Base-by-base conservation (phyloP, 2,329 filamentous ascomycete species). In the Calonectria ilicicola region DNA sequence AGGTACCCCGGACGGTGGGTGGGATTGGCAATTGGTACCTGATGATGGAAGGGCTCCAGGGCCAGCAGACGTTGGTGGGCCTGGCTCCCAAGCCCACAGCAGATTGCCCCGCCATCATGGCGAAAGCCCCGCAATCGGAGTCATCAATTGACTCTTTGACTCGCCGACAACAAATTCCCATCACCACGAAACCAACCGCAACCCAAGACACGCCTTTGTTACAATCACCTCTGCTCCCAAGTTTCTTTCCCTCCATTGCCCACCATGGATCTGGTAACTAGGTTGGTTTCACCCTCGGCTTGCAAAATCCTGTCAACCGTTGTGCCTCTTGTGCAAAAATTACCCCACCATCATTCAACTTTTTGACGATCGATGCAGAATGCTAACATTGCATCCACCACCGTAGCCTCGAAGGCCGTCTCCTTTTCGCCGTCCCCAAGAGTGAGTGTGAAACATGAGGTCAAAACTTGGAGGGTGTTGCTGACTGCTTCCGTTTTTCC, bases 381-480 rank as follows among this genome's bases (percentile, higher is more conserved):
- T 67, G 60, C 77, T 79, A 73, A 79, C 72, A 58, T 60, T 35
- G 7, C 35, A 26, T 46, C 66, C 70, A 72, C 56, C 62, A 42
- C 53, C 73, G 47, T 68, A 98, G 95, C 87, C 90, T 98, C 83
- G 95, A 97, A 89, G 96, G 96, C 82, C 94, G 97, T 77, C 90
- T 98, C 70, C 91, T 98, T 75, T 98, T 99, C 83, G 97, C 97
- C 74, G 95, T 99, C n/a, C 97, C 97, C 73, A 99, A 99, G 88
- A 99, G 95, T 96, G 87, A 88, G 94, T 91, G 40, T 42, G 32
- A 60, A 19, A 17, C 66, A 27, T 35, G 67, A 32, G 49, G 26
- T 2, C 62, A 70, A 29, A n/a, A 5, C 40, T 26, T 21, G 40
- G 32, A 10, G 15, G 9, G 14, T 7, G 26, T 47, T 23, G 14